Conservation (phyloP, 495 filamentous ascomycete genomes). For the Aspergillus bridgeri region DNA sequence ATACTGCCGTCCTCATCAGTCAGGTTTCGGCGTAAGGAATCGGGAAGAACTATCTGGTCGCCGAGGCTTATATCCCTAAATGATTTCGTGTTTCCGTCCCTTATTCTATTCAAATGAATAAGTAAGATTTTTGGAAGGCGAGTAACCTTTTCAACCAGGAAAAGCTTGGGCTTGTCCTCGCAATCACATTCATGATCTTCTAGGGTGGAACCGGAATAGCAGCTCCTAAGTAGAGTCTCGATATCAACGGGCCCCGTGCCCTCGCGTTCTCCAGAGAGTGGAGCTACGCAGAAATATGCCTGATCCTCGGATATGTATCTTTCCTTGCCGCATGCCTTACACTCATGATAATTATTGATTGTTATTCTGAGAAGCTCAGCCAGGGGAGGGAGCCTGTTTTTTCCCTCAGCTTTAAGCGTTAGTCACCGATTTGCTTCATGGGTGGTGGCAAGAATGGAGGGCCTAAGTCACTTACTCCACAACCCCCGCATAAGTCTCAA, state of each 20-base stretch:
- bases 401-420: background rate
- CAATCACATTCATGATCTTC: slow-evolving; percentile 1
- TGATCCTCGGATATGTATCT: background rate
- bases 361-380: background rate
- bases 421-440: background rate
- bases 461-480: background rate
- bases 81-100: background rate
- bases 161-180: background rate
- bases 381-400: background rate
- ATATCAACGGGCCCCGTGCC: background rate
- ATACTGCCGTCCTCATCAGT: slow-evolving; percentile 1
- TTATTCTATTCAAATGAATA: slow-evolving; percentile 11
- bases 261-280: background rate
- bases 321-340: background rate
- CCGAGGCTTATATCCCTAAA: background rate
- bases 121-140: slow-evolving; percentile 15
- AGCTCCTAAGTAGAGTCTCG: background rate
- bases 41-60: background rate
- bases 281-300: background rate
- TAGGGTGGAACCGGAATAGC: background rate
- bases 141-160: background rate
- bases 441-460: background rate
- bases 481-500: too few relatives aligned
- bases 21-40: background rate
- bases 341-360: background rate